Base-by-base conservation (phyloP, 192 early-diverging fungal genomes). In the Coemansia sp. region DNA sequence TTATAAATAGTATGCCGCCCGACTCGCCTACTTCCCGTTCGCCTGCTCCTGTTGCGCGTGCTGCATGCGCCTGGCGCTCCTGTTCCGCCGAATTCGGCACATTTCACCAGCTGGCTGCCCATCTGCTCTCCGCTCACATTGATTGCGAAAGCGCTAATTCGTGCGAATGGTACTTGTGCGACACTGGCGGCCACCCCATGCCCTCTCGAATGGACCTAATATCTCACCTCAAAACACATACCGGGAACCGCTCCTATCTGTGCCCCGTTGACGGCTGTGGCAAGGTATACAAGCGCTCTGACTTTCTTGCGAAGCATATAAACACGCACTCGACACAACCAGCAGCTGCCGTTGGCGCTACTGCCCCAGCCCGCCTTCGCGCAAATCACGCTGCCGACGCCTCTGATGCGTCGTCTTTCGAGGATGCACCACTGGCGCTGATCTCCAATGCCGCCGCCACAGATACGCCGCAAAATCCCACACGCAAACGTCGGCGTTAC, bases 251-350 rank as follows among this genome's bases (percentile, higher is more conserved):
- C 58, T 86, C 90, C 0, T 89, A 87, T 67, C 62, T 82, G 33
- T 91, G 90, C 63, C 69, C 65, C 21, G 81, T 84, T 2, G 80
- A 82, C 28, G 87, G 81, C 30, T 91, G 90, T 43, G 84, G 80
- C 39, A 89, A 89, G 56, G 78, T 79, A 43, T 91, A 89, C 68
- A 86, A 86, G 51, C 83, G 88, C 52, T 84, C 86, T 2, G 90
- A 89, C 68, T 88, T 86, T 31, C 67, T 91, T 8, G 66, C 78
- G 12, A 82, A 83, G 18, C 90, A 91, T 58, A 79, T 77, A 16
- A 69, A 75, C 34, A 80, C 79, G 26, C 86, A 85, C 45, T 80
- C 87, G 30, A 48, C 29, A 59, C 48, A 25, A 37, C 63, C 21
- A 15, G 7, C 48, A 43, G 7, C 40, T 5, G 1, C 40, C 40